Evolutionary conservation across 2,329 filamentous ascomycete species (phyloP), one percentile per base, ranked within the genome.

Genomic region (Eutypa lata): DNA sequence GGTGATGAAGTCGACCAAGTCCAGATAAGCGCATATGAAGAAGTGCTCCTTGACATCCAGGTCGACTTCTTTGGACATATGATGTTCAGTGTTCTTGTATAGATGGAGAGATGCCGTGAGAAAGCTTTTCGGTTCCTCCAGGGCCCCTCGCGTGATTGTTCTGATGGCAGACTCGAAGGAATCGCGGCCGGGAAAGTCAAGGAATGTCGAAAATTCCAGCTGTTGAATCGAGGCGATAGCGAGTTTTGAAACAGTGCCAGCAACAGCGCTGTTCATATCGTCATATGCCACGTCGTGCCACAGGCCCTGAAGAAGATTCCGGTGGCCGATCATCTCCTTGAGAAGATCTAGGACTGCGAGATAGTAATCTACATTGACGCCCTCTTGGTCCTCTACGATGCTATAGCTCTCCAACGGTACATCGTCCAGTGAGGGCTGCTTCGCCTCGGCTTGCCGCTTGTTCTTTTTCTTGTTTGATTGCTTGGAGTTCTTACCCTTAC

Each of bases 231-330:
- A 73, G 13, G 62, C 62, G 19, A 78, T 60, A 14, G 74, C 74
- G 7, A 75, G 49, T 45, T 71, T 75, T 6, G 71, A 74, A 22
- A 77, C 21, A 0, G 70, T 60, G 1, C 71, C 76, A 2, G 75
- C 77, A n/a, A 76, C 66, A 2, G 74, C 76, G 43, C 65, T 66
- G 54, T 80, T 79, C 14, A 79, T 64, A 3, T 65, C 69, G 1
- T 69, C 54, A 50, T 78, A 77, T 1, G 74, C 70, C 5, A 77
- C 74, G 10, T 78, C 65, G 2, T 57, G 61, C 77, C 76, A 81
- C 2, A 71, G 10, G 0, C 53, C 56, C 51, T 78, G 76, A 1
- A 74, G 47, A 42, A 69, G 68, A n/a, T 48, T 22, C n/a, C 78
- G 69, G 24, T 79, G 65, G 0, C 67, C 59, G 0, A 60, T 54